Evolutionary conservation across 139 green algal species (phyloP).

Genomic region (Ettlia oleoabundans): DNA sequence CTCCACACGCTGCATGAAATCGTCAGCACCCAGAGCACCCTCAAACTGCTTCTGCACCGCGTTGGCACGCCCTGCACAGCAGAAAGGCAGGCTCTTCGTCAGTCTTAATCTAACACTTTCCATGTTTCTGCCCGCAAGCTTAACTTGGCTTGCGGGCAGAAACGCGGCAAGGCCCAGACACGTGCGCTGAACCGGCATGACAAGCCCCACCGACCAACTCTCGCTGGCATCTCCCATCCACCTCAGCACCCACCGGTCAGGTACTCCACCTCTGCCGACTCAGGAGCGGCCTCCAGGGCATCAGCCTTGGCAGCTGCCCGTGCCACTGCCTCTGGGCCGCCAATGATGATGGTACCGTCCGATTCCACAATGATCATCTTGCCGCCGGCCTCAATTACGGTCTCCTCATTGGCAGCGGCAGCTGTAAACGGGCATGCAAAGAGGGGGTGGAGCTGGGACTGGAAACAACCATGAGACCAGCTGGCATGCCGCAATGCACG

Average conservation of each 20-base stretch:
- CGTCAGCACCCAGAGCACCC: slow-evolving; percentile 72
- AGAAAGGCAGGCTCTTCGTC: too few species aligned
- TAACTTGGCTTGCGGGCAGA: too few species aligned
- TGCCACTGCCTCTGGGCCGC: background rate
- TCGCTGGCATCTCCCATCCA: too few species aligned
- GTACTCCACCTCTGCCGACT: slow-evolving; percentile 21
- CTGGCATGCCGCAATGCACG: too few species aligned
- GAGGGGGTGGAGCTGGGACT: too few species aligned
- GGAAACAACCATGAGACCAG: too few species aligned
- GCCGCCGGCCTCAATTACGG: slow-evolving; percentile 4
- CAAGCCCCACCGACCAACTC: too few species aligned
- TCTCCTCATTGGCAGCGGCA: background rate
- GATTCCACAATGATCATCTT: slow-evolving; percentile 2
- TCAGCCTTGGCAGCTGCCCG: too few species aligned
- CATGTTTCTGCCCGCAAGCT: too few species aligned
- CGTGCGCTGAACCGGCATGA: too few species aligned
- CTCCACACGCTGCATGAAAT: slow-evolving; percentile 83
- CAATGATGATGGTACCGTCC: slow-evolving; percentile 26
- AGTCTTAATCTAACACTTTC: too few species aligned
- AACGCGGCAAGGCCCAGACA: too few species aligned
- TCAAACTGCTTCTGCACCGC: slow-evolving; percentile 59
- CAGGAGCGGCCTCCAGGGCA: background rate
- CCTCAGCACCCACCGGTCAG: slow-evolving; percentile 19
- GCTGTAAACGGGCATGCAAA: background rate
- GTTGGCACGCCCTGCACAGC: slow-evolving; percentile 4